These are phyloP conservation scores for Polytrichum formosum DNA, from an alignment of 225 moss, liverwort and hornwort species.

Conservation along the genomic window DNA sequence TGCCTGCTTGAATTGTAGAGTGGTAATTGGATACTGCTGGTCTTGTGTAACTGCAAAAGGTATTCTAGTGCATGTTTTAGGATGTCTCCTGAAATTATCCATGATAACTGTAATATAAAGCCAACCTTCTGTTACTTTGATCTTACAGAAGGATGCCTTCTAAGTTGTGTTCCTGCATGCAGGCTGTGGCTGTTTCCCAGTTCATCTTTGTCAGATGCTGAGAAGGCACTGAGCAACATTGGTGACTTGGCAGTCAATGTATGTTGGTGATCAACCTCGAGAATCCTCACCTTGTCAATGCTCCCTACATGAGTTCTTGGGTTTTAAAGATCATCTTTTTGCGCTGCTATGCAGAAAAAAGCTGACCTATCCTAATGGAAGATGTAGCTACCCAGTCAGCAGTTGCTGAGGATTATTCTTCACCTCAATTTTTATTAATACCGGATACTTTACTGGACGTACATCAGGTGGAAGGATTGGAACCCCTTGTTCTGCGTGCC, in stretches of 20 bases:
- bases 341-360: too few species aligned
- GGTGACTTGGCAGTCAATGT: conserved; percentile 56
- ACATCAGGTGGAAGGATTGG: conserved; percentile 72
- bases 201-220: conserved; percentile 69
- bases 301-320: too few species aligned
- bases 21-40: background rate
- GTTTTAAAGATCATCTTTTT: too few species aligned
- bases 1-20: background rate
- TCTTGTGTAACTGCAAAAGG: background rate
- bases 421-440: too few species aligned
- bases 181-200: conserved; percentile 93
- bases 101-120: too few species aligned
- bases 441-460: too few species aligned
- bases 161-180: conserved; percentile 23
- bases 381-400: too few species aligned
- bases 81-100: background rate
- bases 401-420: too few species aligned
- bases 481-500: conserved; percentile 81
- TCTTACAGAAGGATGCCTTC: background rate
- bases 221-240: conserved; percentile 51
- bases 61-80: background rate
- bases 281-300: background rate
- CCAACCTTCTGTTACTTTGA: too few species aligned
- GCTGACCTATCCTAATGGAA: too few species aligned
- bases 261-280: conserved; percentile 25